A percentile compares a stretch with the other conserved stretches of the same genome.
phyloP scores from a whole-genome alignment of 1,139 yeast genomes.

The Diutina pseudorugosa region DNA sequence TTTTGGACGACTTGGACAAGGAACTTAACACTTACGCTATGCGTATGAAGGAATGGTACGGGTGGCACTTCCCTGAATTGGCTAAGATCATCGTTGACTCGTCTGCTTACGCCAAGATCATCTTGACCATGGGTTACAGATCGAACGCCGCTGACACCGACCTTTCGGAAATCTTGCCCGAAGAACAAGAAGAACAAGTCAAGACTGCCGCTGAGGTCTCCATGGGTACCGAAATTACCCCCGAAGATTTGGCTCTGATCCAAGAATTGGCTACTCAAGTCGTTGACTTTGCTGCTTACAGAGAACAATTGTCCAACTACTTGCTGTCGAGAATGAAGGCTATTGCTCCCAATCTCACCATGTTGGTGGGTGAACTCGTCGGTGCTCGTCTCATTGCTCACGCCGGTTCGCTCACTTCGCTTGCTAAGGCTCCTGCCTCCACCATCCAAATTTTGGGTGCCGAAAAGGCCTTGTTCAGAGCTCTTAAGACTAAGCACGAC shows the following conservation, averaged over 20 bases:
- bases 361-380: slow-evolving; percentile 92
- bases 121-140: slow-evolving; percentile 89
- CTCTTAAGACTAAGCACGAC: slow-evolving; percentile 94
- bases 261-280: slow-evolving; percentile 87
- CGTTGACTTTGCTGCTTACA: slow-evolving; percentile 87
- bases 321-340: slow-evolving; percentile 92
- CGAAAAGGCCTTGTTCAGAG: slow-evolving; percentile 97
- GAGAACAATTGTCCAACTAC: slow-evolving; percentile 85
- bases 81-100: slow-evolving; percentile 95
- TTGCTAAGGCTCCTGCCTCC: slow-evolving; percentile 97
- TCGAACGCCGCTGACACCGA: slow-evolving; percentile 85
- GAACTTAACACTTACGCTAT: slow-evolving; percentile 95
- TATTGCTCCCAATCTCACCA: slow-evolving; percentile 94
- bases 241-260: slow-evolving; percentile 23
- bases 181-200: slow-evolving; percentile 72
- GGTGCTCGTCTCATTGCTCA: slow-evolving; percentile 98
- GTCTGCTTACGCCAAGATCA: slow-evolving; percentile 86
- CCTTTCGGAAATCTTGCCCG: slow-evolving; percentile 84
- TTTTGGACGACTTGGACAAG: slow-evolving; percentile 92
- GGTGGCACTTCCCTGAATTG: slow-evolving; percentile 99
- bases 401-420: slow-evolving; percentile 86
- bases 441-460: slow-evolving; percentile 98
- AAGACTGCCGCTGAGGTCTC: slow-evolving; percentile 95
- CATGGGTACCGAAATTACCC: slow-evolving; percentile 34
- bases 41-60: slow-evolving; percentile 99